Percentiles rank a stretch among this genome's conserved stretches.
phyloP scores from a whole-genome alignment of 2,329 filamentous ascomycete species.

The Calonectria pseudoreteaudii region DNA sequence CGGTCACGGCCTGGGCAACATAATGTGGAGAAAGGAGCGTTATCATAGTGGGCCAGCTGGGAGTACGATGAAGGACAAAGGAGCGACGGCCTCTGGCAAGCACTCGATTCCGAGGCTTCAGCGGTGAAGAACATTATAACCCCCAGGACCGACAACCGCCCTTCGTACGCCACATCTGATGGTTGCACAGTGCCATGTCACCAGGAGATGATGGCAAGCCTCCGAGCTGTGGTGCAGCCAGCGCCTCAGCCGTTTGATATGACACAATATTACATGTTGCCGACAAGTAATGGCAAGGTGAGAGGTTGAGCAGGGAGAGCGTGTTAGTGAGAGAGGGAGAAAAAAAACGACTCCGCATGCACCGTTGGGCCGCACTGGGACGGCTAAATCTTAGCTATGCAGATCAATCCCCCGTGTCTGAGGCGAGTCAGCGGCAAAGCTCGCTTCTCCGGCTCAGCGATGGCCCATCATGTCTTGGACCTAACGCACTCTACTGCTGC shows the following conservation, averaged over 20 bases:
- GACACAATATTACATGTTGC: not conserved
- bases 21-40: slow-evolving; percentile 40
- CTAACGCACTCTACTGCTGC: not conserved
- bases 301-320: too few species aligned
- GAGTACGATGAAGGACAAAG: not conserved
- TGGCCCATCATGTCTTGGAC: not conserved
- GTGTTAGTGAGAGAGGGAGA: too few species aligned
- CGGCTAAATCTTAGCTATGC: not conserved
- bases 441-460: not conserved
- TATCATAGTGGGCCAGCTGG: slow-evolving; percentile 26
- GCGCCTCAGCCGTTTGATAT: not conserved
- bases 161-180: not conserved
- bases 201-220: not conserved
- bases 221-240: not conserved
- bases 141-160: not conserved
- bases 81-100: not conserved
- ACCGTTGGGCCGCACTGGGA: not conserved
- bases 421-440: not conserved
- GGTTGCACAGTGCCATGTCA: not conserved
- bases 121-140: not conserved
- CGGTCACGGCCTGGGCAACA: slow-evolving; percentile 34
- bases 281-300: not conserved
- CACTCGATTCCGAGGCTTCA: not conserved
- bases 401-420: not conserved
- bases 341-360: not conserved